Percentiles rank a stretch among this genome's conserved stretches.
phyloP scores from a whole-genome alignment of 139 green algal species.

The Chlamydomonas sphaeroides region DNA sequence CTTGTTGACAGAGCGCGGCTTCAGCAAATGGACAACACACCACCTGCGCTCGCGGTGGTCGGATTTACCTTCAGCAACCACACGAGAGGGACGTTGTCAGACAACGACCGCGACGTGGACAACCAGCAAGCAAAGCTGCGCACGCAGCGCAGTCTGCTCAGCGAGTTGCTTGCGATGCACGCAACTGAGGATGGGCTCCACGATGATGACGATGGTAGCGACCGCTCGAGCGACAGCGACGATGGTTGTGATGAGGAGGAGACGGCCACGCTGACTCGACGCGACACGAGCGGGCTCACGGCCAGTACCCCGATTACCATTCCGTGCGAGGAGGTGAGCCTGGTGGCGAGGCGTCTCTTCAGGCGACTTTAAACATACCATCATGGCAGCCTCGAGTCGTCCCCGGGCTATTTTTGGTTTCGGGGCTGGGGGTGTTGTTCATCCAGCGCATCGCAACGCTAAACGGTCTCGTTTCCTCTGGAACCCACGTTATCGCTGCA shows the following conservation, averaged over 20 bases:
- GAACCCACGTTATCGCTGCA: too few species aligned
- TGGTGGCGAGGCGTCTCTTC: not conserved
- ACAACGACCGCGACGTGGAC: not conserved
- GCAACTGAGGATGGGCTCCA: not conserved
- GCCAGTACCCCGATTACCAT: not conserved
- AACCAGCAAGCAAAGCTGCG: too few species aligned
- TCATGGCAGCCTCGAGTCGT: not conserved
- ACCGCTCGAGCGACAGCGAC: not conserved
- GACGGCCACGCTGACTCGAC: too few species aligned
- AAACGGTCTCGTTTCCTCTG: too few species aligned
- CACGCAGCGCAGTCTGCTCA: conserved; percentile 11
- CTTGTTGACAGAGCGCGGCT: too few species aligned
- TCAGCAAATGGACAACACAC: too few species aligned
- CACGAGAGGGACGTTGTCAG: not conserved
- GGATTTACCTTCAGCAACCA: conserved; percentile 21
- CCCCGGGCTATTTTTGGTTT: too few species aligned
- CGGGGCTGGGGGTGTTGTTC: too few species aligned
- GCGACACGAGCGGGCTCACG: too few species aligned
- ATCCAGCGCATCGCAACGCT: too few species aligned
- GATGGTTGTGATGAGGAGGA: not conserved
- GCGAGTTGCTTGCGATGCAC: conserved; percentile 3
- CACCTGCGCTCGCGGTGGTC: not conserved
- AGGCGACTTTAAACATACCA: too few species aligned
- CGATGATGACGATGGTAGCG: not conserved
- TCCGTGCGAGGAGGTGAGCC: not conserved